Evolutionary conservation across 192 early-diverging fungal species (phyloP), one percentile per base, ranked within the genome.

Genomic region (Linnemannia exigua): DNA sequence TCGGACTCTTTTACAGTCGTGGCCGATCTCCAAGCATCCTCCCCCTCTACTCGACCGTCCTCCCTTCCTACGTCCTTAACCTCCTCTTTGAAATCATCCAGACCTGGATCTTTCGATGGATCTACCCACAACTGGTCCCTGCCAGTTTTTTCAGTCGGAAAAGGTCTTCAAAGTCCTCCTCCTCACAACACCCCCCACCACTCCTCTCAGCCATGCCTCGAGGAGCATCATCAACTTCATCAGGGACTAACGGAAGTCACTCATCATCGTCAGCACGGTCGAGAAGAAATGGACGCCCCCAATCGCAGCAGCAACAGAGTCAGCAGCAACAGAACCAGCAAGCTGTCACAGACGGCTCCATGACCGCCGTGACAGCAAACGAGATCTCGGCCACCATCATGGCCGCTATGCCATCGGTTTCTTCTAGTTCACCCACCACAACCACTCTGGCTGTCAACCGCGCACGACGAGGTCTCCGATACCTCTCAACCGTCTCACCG

Each of bases 21-120:
- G 84, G 78, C 33, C 51, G 79, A 38, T 86, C 84, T 5, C 84
- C 84, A 3, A 80, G 78, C 48, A 79, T 79, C 19, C 74, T 86
- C 1, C 84, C 84, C 0, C 69, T 86, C n/a, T 48, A 79, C 54
- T 86, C 84, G 44, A 86, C 84, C 17, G 84, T 86, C 6, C 66
- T 86, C 2, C 84, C 84, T 9, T 86, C 84, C 5, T 86, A 86
- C 73, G 72, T 79, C 50, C 70, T 86, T 25, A 86, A 86, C 44
- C 51, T 86, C 2, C 68, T 86, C 3, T 86, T 86, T 76, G 84
- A 86, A 15, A 86, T 86, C 47, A 80, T 86, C 20, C 84, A 86
- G 50, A 86, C 84, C 8, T 86, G 84, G 84, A 80, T 86, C 38
- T 86, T 86, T 38, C 67, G 84, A 17, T 86, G 84, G 84, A 86